Base-by-base conservation (phyloP, 2,329 filamentous ascomycete species). In the Pseudogymnoascus sp. region DNA sequence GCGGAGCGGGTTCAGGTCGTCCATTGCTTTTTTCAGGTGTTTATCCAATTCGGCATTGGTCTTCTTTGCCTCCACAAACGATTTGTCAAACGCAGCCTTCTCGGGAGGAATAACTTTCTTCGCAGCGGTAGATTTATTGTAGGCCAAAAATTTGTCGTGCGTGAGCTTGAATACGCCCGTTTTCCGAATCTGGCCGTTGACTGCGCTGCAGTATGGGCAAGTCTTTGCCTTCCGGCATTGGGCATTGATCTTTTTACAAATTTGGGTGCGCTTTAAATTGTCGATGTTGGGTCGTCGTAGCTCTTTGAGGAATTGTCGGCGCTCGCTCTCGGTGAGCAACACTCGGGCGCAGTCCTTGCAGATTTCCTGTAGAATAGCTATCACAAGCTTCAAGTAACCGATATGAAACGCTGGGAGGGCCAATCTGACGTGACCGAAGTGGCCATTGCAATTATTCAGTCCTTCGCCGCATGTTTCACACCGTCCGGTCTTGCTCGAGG, bases 331-430 rank as follows among this genome's bases (percentile, higher is more conserved):
- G 38, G 89, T 85, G 23, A 99, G 82, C 62, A 99, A 77, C 6
- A 97, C 88, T 65, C 84, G 84, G 23, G 91, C 90, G 73, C 94
- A 99, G 72, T 92, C 87, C 74, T 96, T 99, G 86, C 94, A 99
- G 67, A 99, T 95, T 71, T 94, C 89, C 73, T 97, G 92, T 23
- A 99, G 81, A 62, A 96, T 92, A 49, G 87, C 88, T 72, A 96
- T 93, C 66, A 94, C 91, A 73, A 95, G 92, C 73, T 92, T 94
- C 69, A 99, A 84, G 73, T 97, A 99, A 38, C 94, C 94, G 67
- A 97, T 92, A 73, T 99, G 94, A 72, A 97, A 97, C 45, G 89
- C 91, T 3, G 94, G 94, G 60, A 99, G 80, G 1, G 93, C 91
- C 12, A 99, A 83, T 70, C 90, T 87, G 70, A 99, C 89, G 75